Evolutionary conservation across 345 rosid species (phyloP).

Genomic region (Clausena lansium): DNA sequence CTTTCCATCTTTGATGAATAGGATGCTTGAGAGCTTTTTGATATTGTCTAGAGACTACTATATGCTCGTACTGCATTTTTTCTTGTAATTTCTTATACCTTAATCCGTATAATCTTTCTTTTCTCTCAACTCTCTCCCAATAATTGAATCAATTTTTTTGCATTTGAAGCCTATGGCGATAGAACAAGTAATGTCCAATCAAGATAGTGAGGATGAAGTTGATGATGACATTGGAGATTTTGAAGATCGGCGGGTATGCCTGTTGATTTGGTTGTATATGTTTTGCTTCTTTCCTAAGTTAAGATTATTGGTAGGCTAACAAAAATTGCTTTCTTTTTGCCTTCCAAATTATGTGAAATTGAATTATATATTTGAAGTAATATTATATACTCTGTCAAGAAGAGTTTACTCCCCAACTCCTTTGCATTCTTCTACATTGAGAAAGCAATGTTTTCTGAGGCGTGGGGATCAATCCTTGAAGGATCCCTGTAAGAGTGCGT

Average conservation of each 20-base stretch:
- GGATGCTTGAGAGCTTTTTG: neutral
- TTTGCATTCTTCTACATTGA: neutral
- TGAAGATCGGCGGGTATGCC: conserved; percentile 85
- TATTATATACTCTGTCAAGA: neutral
- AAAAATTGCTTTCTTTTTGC: neutral
- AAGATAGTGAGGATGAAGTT: conserved; percentile 88
- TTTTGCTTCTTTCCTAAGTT: neutral
- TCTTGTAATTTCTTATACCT: neutral
- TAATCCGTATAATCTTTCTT: neutral
- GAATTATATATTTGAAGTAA: neutral
- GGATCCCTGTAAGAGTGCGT: neutral
- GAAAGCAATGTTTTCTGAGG: neutral
- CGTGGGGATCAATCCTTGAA: neutral
- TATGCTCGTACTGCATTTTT: neutral
- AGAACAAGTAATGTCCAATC: conserved; percentile 73
- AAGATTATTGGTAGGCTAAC: neutral
- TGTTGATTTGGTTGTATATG: conserved; percentile 3
- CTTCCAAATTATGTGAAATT: neutral
- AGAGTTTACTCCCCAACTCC: neutral
- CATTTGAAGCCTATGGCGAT: conserved; percentile 69
- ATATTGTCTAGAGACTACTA: neutral
- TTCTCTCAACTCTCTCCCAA: neutral
- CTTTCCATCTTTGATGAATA: neutral
- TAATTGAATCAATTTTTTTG: neutral
- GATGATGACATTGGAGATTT: conserved; percentile 71